Evolutionary conservation across 345 rosid species (phyloP), one percentile per base, ranked within the genome.

Genomic region (Populus tremula): DNA sequence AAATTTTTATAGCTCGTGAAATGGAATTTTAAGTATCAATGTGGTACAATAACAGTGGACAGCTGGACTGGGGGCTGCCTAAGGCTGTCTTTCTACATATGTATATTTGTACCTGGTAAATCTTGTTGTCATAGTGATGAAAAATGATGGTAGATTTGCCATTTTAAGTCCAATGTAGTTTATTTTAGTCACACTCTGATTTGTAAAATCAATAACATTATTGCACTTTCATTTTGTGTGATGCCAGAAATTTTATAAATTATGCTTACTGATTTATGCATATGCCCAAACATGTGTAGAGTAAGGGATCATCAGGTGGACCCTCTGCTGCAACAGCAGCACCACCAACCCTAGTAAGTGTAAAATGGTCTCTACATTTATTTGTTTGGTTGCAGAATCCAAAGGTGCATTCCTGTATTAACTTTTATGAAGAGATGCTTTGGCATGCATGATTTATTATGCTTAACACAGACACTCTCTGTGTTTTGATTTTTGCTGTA

Each of bases 241-340:
- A 59, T 53, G 75, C 16, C 7, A 31, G 20, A 43, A 5, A 5
- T 29, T 43, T 45, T 65, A 8, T 38, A 18, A 27, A 47, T 27
- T 59, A 17, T 18, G n/a, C 31, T 29, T n/a, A 27, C n/a, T 56
- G 21, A 74, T 63, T 7, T 20, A 56, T 47, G 23, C 70, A 64
- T 59, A 10, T 59, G 63, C 14, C 11, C 29, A 59, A 59, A 59
- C 63, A n/a, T n/a, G 29, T 59, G 29, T 59, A 59, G 63, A 59
- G 63, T 59, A 59, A 71, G 71, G 69, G 31, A 43, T 77, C 81
- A 18, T 56, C 81, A 9, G 61, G 67, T 2, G 67, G 76, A 27
- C 35, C 56, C 18, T 78, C 81, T 53, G 39, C 73, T 72, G 50
- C 75, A 14, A 49, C 71, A 14, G 23, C 64, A 49, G 23, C 77